Percentiles rank a stretch among this genome's conserved stretches.
Evolutionary conservation across 148 eudicot genomes (phyloP).

Genomic region (Dianthus caryophyllus): DNA sequence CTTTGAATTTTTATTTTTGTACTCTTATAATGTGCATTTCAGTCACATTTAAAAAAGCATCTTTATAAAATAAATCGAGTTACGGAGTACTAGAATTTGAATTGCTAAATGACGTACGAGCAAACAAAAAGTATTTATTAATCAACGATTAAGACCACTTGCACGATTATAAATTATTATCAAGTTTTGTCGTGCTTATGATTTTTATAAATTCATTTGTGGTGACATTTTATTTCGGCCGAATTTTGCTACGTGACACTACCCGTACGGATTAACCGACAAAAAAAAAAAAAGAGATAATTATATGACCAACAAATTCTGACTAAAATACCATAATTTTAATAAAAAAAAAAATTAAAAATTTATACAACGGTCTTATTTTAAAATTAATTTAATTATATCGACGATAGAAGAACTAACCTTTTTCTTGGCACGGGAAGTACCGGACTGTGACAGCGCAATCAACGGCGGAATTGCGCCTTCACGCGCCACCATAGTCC

Average conservation of each 20-base stretch:
- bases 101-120: too few relatives aligned
- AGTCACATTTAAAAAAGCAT: too few relatives aligned
- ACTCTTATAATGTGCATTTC: too few relatives aligned
- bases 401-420: slow-evolving; percentile 24
- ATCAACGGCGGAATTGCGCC: slow-evolving; percentile 92
- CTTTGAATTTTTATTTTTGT: too few relatives aligned
- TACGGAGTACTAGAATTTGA: too few relatives aligned
- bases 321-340: too few relatives aligned
- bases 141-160: slow-evolving; percentile 7
- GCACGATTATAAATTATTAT: neutral
- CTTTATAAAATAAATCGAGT: too few relatives aligned
- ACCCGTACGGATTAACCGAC: neutral
- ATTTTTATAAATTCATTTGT: neutral
- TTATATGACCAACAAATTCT: too few relatives aligned
- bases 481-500: slow-evolving; percentile 86
- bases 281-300: too few relatives aligned
- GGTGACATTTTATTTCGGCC: neutral
- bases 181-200: neutral
- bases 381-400: neutral
- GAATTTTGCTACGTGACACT: neutral
- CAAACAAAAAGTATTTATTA: too few relatives aligned
- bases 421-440: slow-evolving; percentile 79
- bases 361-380: too few relatives aligned
- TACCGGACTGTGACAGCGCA: slow-evolving; percentile 78
- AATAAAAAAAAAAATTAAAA: too few relatives aligned